phyloP scores from a whole-genome alignment of 441 rosid species.

The Theobroma grandiflorum region DNA sequence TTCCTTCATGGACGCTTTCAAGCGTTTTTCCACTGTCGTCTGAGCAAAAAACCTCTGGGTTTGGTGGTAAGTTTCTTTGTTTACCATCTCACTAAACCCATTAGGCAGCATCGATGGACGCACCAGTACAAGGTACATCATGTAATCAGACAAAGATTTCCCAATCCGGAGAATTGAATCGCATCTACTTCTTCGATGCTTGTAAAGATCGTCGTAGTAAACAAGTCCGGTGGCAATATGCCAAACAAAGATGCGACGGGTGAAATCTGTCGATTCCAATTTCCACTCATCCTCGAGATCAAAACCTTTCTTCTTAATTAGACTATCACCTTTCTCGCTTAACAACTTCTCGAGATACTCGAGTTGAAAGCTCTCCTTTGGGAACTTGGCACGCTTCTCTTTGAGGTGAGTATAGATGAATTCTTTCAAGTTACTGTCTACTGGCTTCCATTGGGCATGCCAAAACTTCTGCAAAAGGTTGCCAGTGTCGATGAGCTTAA shows the following conservation, averaged over 20 bases:
- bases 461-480: not conserved
- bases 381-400: not conserved
- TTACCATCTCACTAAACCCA: conserved; percentile 30
- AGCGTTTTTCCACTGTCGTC: not conserved
- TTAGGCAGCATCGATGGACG: conserved; percentile 32
- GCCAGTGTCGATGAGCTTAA: not conserved
- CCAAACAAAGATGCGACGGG: conserved; percentile 19
- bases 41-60: not conserved
- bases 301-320: not conserved
- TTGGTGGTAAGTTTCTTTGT: conserved; percentile 21
- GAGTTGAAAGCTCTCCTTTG: not conserved
- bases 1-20: not conserved
- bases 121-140: conserved; percentile 25
- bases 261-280: conserved; percentile 4
- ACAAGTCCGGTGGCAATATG: conserved; percentile 31
- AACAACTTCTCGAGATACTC: not conserved
- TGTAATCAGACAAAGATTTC: conserved; percentile 26
- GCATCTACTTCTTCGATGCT: not conserved
- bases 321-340: not conserved
- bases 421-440: conserved; percentile 28
- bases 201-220: conserved; percentile 8
- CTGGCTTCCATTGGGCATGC: conserved; percentile 6
- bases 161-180: not conserved
- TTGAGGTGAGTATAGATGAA: conserved; percentile 35
- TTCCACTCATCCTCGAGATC: not conserved